Base-by-base conservation (phyloP, 495 filamentous ascomycete genomes). In the Annulohypoxylon stygium region DNA sequence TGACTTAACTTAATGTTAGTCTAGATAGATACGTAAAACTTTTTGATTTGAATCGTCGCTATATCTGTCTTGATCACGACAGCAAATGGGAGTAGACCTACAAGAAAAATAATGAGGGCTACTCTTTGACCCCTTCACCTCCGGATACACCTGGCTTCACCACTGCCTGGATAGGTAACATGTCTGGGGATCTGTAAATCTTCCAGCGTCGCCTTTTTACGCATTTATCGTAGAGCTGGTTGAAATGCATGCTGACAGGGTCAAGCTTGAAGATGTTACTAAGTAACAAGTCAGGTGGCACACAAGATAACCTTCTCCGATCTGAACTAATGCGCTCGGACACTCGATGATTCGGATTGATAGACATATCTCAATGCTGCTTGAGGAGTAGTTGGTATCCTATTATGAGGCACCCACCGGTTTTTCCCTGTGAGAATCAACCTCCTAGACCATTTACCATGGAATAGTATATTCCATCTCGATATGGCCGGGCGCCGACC, bases 271-370 rank as follows among this genome's bases (percentile, higher is more conserved):
- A 48, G 34, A 43, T 14, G 39, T 43, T n/a, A 43, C 39, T 43
- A 43, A 39, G 36, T 57, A 53, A 53, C 37, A 69, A 48, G 47
- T 61, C 54, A 55, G 59, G 10, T 55, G 50, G 45, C 58, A 61
- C 61, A 47, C 25, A 48, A 68, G 51, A 14, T 68, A 61, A 73
- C 64, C 70, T 73, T 73, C 59, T 18, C 67, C 67, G 60, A 64
- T 68, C 58, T 67, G 20, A 47, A 30, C 11, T 43, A 18, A 53
- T 39, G 53, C 43, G 65, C 70, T 67, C 65, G 51, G 53, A 39
- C 64, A 10, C 18, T 36, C 18, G 34, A 45, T 14, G 41, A 36
- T 23, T 8, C 20, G 36, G 25, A 25, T 54, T 47, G 16, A 6
- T 55, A 6, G 25, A 25, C 25, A n/a, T 8, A 3, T 30, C 30